A percentile compares a stretch with the other conserved stretches of the same genome.
These are phyloP conservation scores for Phialophora chinensis DNA, from an alignment of 2,329 filamentous ascomycete genomes.

Conservation along the genomic window DNA sequence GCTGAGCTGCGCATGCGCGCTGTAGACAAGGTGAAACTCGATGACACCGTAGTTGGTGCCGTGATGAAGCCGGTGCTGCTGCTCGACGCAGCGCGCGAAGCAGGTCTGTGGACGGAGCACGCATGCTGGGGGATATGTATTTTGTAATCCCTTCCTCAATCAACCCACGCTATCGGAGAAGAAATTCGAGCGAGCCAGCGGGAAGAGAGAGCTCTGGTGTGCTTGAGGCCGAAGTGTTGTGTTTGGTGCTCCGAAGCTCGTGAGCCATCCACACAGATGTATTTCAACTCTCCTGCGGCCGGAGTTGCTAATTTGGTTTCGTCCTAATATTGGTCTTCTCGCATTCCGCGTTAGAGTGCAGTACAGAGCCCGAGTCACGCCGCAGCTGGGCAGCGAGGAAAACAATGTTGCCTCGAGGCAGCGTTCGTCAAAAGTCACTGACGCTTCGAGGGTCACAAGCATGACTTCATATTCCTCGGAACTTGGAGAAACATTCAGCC, in stretches of 20 bases:
- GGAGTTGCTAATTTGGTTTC: not conserved
- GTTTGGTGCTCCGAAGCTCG: not conserved
- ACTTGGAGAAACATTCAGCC: not conserved
- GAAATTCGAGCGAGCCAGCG: not conserved
- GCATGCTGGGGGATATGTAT: slow-evolving; percentile 22
- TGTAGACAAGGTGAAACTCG: not conserved
- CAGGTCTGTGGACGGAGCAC: slow-evolving; percentile 49
- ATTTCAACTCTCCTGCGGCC: not conserved
- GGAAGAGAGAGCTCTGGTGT: not conserved
- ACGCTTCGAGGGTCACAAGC: not conserved
- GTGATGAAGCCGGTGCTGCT: not conserved
- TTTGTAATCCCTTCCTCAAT: not conserved
- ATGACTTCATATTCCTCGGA: slow-evolving; percentile 13
- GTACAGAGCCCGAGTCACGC: not conserved
- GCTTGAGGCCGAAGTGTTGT: not conserved
- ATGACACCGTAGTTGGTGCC: not conserved
- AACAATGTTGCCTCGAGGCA: not conserved
- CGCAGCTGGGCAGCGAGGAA: not conserved
- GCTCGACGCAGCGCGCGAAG: slow-evolving; percentile 50
- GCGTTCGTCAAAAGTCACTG: slow-evolving; percentile 1
- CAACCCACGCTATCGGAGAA: not conserved
- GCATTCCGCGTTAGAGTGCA: not conserved
- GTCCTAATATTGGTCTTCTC: not conserved
- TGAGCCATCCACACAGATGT: not conserved
- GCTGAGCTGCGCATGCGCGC: no score